Conservation (phyloP, 78 protist genomes). For the Capsaspora owczarzaki region DNA sequence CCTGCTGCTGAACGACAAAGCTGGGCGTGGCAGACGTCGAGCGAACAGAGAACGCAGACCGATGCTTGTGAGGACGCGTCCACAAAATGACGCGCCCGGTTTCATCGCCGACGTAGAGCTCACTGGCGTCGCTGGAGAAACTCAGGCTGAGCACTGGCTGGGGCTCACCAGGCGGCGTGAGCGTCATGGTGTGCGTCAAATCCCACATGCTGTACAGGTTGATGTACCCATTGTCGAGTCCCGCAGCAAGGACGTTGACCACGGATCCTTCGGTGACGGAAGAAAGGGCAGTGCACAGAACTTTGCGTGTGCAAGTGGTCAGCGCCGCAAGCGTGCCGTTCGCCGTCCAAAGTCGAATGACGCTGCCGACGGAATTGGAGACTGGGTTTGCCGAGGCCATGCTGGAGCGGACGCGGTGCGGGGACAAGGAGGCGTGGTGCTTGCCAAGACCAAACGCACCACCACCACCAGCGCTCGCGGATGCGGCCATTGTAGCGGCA, state of each 20-base stretch:
- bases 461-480: background rate
- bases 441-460: too few species aligned
- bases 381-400: background rate
- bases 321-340: background rate
- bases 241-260: background rate
- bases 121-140: background rate
- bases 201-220: background rate
- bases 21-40: too few species aligned
- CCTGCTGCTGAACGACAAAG: too few species aligned
- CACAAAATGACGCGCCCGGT: slow-evolving; percentile 10
- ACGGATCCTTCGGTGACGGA: background rate
- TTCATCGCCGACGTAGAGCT: background rate
- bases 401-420: background rate
- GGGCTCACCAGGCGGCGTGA: background rate
- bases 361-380: background rate
- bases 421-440: too few species aligned
- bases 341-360: background rate
- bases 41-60: too few species aligned
- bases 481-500: background rate
- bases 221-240: background rate
- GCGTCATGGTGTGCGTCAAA: background rate
- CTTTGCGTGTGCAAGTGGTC: background rate
- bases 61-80: too few species aligned
- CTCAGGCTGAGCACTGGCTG: background rate
- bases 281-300: background rate